Evolutionary conservation across 2,329 filamentous ascomycete genomes (phyloP), one percentile per base, ranked within the genome.

Genomic region (Trichophyton benhamiae): DNA sequence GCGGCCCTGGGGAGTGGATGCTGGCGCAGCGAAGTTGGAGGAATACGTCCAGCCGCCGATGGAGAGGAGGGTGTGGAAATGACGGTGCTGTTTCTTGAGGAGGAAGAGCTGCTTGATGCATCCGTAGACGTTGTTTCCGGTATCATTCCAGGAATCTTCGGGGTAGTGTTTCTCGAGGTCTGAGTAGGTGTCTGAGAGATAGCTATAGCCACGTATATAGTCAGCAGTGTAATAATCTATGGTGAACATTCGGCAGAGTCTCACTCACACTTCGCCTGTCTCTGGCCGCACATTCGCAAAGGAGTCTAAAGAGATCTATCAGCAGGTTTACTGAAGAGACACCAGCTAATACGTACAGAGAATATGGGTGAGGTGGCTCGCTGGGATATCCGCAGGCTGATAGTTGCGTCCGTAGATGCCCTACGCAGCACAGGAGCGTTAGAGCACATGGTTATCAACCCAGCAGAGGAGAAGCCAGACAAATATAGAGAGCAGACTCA

Each of bases 381-480:
- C 84, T 0, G 89, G 88, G 3, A 97, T 82, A 70, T 95, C 85
- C 70, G 95, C 87, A 0, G 91, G 91, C 20, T 85, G 82, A 71
- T 94, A 88, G 68, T 92, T 87, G 61, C 91, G 85, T 42, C 79
- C 89, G 73, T 96, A 96, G 67, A 95, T 94, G 66, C 88, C 89
- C 89, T 80, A 48, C 27, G 57, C 27, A 27, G 25, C 25, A 27
- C 27, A 13, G 1, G 15, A 53, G 3, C 48, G 13, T 57, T 20
- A 33, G 58, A 20, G 6, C 13, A n/a, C 9, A 4, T 55, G 20
- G 20, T 20, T 20, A 30, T n/a, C 25, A 17, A 25, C 3, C 44
- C 6, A 53, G n/a, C 27, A 20, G 5, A 27, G 0, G 11, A 20
- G 53, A 41, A 5, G 15, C 15, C 9, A 25, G 22, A n/a, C 9